Conservation (phyloP, 2,329 filamentous ascomycete genomes). For the Stagonosporopsis tanaceti region DNA sequence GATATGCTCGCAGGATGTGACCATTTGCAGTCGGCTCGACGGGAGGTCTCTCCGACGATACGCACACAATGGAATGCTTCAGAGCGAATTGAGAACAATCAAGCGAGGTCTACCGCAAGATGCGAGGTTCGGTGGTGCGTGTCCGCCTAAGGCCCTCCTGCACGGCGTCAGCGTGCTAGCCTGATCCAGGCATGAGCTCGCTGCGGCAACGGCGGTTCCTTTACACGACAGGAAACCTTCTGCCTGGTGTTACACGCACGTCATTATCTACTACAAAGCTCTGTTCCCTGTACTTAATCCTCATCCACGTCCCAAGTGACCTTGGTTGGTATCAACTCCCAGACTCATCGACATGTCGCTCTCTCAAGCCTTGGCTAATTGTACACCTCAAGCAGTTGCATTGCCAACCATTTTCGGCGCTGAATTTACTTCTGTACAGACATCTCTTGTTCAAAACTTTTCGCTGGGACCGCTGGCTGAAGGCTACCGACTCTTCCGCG, state of each 20-base stretch:
- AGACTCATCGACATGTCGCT: not conserved
- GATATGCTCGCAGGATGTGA: not conserved
- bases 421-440: constrained; percentile 1
- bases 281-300: not conserved
- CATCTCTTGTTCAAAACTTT: not conserved
- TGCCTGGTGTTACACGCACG: not conserved
- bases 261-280: not conserved
- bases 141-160: not conserved
- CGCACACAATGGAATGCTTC: no score
- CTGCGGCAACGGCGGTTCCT: not conserved
- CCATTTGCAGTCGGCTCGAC: no score
- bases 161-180: constrained; percentile 1
- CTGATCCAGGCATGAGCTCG: not conserved
- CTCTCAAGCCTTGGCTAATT: not conserved
- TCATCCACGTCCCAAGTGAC: not conserved
- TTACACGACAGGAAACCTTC: not conserved
- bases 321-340: not conserved
- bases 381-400: not conserved
- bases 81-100: no score
- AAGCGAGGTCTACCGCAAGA: not conserved
- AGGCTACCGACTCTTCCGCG: not conserved
- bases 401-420: constrained; percentile 2
- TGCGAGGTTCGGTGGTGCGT: not conserved
- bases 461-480: not conserved
- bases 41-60: no score